These are phyloP conservation scores for Phaeotremella skinneri DNA, from an alignment of 768 basidiomycete genomes.

Conservation along the genomic window DNA sequence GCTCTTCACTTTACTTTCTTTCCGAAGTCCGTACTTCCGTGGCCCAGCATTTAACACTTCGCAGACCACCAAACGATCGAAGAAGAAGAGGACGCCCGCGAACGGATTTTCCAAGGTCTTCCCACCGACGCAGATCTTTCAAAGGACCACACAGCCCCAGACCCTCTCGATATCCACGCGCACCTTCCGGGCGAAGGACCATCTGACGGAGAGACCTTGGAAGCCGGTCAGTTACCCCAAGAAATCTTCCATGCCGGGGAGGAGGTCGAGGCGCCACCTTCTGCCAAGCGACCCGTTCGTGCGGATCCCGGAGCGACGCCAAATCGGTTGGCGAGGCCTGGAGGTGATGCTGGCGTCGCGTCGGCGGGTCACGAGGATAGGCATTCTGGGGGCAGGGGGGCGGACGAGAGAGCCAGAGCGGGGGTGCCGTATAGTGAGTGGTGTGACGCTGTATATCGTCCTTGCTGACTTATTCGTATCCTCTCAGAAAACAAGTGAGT, in stretches of 20 bases:
- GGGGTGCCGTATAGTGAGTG: slow-evolving; percentile 51
- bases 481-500: slow-evolving; percentile 40
- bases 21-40: neutral
- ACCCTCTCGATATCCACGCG: slow-evolving; percentile 47
- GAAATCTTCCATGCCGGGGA: slow-evolving; percentile 27
- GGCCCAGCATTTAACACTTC: slow-evolving; percentile 4
- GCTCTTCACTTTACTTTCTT: neutral
- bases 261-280: slow-evolving; percentile 23
- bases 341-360: slow-evolving; percentile 41
- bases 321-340: slow-evolving; percentile 22
- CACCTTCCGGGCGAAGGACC: slow-evolving; percentile 42
- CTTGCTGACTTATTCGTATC: slow-evolving; percentile 2
- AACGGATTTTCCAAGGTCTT: slow-evolving; percentile 80
- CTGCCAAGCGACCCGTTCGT: slow-evolving; percentile 11
- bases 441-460: neutral
- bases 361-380: slow-evolving; percentile 67
- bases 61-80: slow-evolving; percentile 79
- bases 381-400: slow-evolving; percentile 68
- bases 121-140: slow-evolving; percentile 58
- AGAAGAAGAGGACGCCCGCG: slow-evolving; percentile 73
- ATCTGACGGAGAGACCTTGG: slow-evolving; percentile 8
- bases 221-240: slow-evolving; percentile 1
- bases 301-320: slow-evolving; percentile 33
- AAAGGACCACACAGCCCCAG: slow-evolving; percentile 58
- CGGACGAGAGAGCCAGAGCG: slow-evolving; percentile 72